Evolutionary conservation across 2,329 filamentous ascomycete genomes (phyloP).

Genomic region (Cyanodermella asteris): DNA sequence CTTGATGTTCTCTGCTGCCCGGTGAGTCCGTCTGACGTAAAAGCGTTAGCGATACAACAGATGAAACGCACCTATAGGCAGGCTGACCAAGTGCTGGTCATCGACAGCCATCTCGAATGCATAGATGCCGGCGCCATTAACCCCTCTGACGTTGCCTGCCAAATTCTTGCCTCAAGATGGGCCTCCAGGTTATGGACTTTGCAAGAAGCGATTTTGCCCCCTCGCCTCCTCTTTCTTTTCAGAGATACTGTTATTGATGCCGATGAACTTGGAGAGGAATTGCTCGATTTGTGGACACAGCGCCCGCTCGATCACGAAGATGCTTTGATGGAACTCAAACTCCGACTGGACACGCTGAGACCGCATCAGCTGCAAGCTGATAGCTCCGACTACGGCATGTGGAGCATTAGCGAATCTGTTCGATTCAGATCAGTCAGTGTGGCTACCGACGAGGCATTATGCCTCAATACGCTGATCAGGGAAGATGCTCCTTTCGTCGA

Average conservation of each 20-base stretch:
- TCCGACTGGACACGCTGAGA: no score
- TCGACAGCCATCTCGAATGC: slow-evolving; percentile 2
- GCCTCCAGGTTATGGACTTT: slow-evolving; percentile 6
- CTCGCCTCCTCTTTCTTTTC: no score
- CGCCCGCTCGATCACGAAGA: no score
- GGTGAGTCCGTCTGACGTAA: slow-evolving; percentile 1
- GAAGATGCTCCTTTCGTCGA: no score
- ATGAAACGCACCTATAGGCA: slow-evolving; percentile 4
- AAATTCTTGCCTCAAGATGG: slow-evolving; percentile 3
- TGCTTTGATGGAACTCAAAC: no score
- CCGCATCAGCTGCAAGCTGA: no score
- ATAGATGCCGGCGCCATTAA: not conserved
- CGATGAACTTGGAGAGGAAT: no score
- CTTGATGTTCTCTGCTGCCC: slow-evolving; percentile 5
- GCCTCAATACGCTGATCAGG: slow-evolving; percentile 2
- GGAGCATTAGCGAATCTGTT: not conserved
- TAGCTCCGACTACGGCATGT: not conserved
- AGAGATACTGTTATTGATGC: no score
- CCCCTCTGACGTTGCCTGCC: slow-evolving; percentile 2
- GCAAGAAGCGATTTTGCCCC: no score
- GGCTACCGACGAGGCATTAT: slow-evolving; percentile 2
- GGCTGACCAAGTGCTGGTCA: slow-evolving; percentile 3
- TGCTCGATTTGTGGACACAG: no score
- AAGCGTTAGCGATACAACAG: slow-evolving; percentile 3
- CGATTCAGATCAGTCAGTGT: slow-evolving; percentile 4